These are phyloP conservation scores for Zygoascus hellenicus DNA, from an alignment of 1,139 yeast species.

Conservation along the genomic window DNA sequence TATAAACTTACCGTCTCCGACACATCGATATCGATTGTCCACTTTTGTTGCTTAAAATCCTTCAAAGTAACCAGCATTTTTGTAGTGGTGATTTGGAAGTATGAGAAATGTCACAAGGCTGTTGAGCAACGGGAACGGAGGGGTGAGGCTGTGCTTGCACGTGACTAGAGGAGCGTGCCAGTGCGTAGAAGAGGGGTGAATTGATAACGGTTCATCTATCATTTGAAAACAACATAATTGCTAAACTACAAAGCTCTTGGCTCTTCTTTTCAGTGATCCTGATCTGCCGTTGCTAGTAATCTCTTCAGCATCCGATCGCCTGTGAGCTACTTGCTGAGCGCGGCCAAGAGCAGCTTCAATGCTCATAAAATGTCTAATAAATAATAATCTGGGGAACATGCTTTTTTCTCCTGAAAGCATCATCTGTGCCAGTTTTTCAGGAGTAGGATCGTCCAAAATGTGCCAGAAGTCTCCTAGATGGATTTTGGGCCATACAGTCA, in stretches of 20 bases:
- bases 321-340: conserved; percentile 2
- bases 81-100: background rate
- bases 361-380: conserved; percentile 55
- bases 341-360: conserved; percentile 2
- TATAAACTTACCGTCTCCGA: conserved; percentile 53
- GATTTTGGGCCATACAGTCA: conserved; percentile 72
- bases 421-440: conserved; percentile 49
- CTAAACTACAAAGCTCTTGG: conserved; percentile 4
- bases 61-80: conserved; percentile 80
- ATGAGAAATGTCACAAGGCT: background rate
- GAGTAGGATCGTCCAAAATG: conserved; percentile 64
- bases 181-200: too few relatives aligned
- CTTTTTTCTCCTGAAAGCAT: conserved; percentile 59
- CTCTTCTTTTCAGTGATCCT: background rate
- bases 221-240: background rate
- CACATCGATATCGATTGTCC: conserved; percentile 71
- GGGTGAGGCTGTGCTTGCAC: background rate
- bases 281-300: background rate
- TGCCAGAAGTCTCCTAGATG: conserved; percentile 54
- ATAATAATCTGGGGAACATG: conserved; percentile 60
- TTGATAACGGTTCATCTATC: too few relatives aligned
- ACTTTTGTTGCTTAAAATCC: conserved; percentile 87
- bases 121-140: background rate
- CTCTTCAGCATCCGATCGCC: background rate
- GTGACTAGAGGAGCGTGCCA: too few relatives aligned